Percentiles rank a stretch among this genome's conserved stretches.
phyloP scores from a whole-genome alignment of 2,329 filamentous ascomycete genomes.

The Pyrenophora tritici-repentis region DNA sequence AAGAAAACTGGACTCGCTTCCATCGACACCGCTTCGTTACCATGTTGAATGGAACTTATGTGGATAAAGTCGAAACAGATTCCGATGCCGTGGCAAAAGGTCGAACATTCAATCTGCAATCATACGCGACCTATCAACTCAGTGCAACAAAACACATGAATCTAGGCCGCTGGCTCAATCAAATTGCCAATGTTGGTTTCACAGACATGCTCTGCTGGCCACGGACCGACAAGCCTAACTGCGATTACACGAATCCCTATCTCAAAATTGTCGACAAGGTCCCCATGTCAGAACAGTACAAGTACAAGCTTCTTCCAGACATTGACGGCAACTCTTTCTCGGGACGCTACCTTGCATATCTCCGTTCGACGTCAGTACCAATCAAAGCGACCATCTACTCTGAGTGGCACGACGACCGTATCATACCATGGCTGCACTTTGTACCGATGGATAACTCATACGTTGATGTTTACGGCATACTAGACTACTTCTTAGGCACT shows the following conservation, averaged over 20 bases:
- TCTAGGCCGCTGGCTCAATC: constrained; percentile 49
- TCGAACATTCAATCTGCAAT: constrained; percentile 49
- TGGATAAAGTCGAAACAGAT: constrained; percentile 54
- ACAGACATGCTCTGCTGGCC: constrained; percentile 54
- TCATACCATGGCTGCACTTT: constrained; percentile 80
- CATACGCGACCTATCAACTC: constrained; percentile 47
- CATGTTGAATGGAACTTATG: constrained; percentile 70
- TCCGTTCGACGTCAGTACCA: constrained; percentile 70
- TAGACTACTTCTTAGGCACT: constrained; percentile 72
- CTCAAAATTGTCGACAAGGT: constrained; percentile 42
- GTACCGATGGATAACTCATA: constrained; percentile 80
- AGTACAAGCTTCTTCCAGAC: constrained; percentile 72
- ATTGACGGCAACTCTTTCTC: constrained; percentile 68
- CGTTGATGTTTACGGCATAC: constrained; percentile 71
- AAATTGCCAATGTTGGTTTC: constrained; percentile 51
- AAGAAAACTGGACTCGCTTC: constrained; percentile 70
- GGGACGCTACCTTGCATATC: constrained; percentile 57
- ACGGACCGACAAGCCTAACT: constrained; percentile 43
- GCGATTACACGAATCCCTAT: constrained; percentile 54
- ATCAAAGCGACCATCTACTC: constrained; percentile 79
- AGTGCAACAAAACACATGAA: constrained; percentile 32
- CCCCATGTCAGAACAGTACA: constrained; percentile 51
- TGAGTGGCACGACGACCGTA: constrained; percentile 75
- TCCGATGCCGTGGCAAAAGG: constrained; percentile 24
- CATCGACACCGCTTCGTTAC: constrained; percentile 76